Evolutionary conservation across 495 filamentous ascomycete genomes (phyloP).

Genomic region (Podospora pseudoanserina): DNA sequence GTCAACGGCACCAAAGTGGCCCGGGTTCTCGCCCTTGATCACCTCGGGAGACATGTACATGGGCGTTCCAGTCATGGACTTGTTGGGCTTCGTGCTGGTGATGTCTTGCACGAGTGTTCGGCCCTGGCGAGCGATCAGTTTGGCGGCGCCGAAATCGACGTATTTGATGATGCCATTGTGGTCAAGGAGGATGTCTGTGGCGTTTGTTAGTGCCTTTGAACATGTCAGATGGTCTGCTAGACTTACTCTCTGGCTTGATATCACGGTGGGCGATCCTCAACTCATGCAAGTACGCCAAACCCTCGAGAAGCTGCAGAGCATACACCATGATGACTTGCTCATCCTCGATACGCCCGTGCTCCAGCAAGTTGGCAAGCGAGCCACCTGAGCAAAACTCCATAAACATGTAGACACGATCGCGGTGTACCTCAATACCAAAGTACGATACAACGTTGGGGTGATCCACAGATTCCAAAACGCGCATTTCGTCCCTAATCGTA

Average conservation of each 20-base stretch:
- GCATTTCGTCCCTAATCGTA: constrained; percentile 96
- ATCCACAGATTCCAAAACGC: constrained; percentile 87
- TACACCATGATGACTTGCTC: constrained; percentile 98
- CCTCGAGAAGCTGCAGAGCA: constrained; percentile 90
- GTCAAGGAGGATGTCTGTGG: constrained; percentile 85
- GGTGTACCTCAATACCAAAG: constrained; percentile 95
- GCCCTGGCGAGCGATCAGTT: constrained; percentile 92
- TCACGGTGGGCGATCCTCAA: constrained; percentile 88
- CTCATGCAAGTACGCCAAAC: constrained; percentile 91
- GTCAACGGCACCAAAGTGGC: constrained; percentile 82
- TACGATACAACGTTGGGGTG: constrained; percentile 98
- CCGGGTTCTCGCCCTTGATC: constrained; percentile 77
- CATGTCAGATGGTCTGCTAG: background rate
- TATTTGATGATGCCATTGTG: constrained; percentile 99
- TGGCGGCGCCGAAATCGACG: constrained; percentile 96
- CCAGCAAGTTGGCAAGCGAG: constrained; percentile 82
- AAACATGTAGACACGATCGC: constrained; percentile 98
- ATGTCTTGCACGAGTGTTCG: constrained; percentile 70
- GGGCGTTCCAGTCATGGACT: constrained; percentile 93
- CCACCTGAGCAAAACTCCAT: constrained; percentile 99
- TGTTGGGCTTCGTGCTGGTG: constrained; percentile 65
- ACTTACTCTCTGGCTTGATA: constrained; percentile 95
- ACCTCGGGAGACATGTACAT: constrained; percentile 99
- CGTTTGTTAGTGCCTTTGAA: constrained; percentile 22
- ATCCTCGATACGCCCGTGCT: constrained; percentile 96